These are phyloP conservation scores for Calocera viscosa DNA, from an alignment of 768 basidiomycete species.

Conservation along the genomic window DNA sequence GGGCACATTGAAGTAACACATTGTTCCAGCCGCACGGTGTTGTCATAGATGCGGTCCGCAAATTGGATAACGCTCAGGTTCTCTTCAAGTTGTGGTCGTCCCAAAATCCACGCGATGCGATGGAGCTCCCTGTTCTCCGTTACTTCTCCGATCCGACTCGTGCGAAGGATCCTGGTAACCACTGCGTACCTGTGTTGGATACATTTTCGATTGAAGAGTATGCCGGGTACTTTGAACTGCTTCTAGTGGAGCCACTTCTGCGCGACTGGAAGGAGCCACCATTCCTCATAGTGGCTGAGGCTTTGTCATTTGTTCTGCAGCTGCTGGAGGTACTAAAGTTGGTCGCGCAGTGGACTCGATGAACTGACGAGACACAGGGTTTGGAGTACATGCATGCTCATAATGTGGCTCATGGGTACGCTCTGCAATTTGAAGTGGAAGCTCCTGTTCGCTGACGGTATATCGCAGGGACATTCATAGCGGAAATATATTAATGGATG, in stretches of 20 bases:
- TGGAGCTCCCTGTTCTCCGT: too few relatives aligned
- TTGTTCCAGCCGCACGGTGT: too few relatives aligned
- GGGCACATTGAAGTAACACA: too few relatives aligned
- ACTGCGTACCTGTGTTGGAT: background rate
- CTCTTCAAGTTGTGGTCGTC: too few relatives aligned
- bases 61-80: too few relatives aligned
- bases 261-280: background rate
- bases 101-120: too few relatives aligned
- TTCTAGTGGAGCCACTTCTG: background rate
- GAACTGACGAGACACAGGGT: background rate
- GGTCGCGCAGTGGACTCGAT: too few relatives aligned
- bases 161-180: background rate
- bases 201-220: background rate
- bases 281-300: background rate
- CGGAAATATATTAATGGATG: background rate
- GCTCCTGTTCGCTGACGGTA: too few relatives aligned
- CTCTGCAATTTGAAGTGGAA: too few relatives aligned
- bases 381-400: background rate
- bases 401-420: constrained; percentile 2
- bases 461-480: background rate
- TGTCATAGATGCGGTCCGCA: too few relatives aligned
- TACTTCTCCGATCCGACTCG: background rate
- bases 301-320: background rate
- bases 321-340: background rate
- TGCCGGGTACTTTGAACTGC: background rate